A percentile compares a stretch with the other conserved stretches of the same genome.
phyloP scores from a whole-genome alignment of 495 filamentous ascomycete genomes.

The Neurospora sp. region DNA sequence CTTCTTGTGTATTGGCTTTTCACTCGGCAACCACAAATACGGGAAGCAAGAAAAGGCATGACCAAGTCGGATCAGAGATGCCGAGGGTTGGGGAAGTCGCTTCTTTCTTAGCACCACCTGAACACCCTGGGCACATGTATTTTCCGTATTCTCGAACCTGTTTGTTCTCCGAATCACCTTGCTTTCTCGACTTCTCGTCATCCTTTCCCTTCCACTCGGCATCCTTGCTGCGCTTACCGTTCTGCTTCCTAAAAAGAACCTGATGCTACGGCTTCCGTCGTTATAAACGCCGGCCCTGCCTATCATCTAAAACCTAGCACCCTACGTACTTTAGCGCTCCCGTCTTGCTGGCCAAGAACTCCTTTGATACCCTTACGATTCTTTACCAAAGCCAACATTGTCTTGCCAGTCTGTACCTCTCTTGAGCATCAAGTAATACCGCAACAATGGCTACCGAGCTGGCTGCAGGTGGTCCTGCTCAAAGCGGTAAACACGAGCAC shows the following conservation, averaged over 20 bases:
- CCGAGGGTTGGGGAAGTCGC: not conserved
- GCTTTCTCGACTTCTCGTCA: not conserved
- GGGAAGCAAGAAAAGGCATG: not conserved
- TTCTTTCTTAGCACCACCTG: not conserved
- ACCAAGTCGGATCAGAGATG: not conserved
- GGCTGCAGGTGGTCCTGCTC: not conserved
- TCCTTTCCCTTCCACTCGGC: not conserved
- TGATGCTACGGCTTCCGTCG: not conserved
- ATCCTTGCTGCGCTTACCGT: not conserved
- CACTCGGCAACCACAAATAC: not conserved
- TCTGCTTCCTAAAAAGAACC: not conserved
- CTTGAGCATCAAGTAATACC: not conserved
- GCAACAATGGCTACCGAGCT: not conserved
- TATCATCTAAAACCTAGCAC: not conserved
- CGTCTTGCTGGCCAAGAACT: not conserved
- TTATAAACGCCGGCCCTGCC: not conserved
- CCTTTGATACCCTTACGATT: not conserved
- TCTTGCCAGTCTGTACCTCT: not conserved
- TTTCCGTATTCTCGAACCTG: not conserved
- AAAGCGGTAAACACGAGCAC: slow-evolving; percentile 8
- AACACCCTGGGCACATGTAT: not conserved
- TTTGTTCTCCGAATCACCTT: not conserved
- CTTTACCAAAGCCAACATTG: not conserved
- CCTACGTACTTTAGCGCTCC: not conserved
- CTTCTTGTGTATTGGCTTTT: not conserved